Percentiles rank a stretch among this genome's conserved stretches.
Evolutionary conservation across 306 rosid genomes (phyloP).

Genomic region (Vigna unguiculata): DNA sequence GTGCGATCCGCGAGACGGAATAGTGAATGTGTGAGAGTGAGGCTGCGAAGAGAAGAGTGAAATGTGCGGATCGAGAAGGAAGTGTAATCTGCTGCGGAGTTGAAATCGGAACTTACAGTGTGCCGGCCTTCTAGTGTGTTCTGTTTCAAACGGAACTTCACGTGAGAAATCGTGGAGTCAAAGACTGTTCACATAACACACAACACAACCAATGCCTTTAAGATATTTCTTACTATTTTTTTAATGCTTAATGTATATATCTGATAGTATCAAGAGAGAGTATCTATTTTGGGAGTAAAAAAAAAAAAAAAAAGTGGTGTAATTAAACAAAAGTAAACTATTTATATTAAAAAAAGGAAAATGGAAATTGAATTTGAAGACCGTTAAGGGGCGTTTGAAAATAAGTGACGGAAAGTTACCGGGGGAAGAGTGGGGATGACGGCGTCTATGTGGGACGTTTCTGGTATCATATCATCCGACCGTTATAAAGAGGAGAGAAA

Average conservation of each 20-base stretch:
- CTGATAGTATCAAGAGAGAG: background rate
- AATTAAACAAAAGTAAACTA: background rate
- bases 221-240: slow-evolving; percentile 34
- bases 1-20: slow-evolving; percentile 28
- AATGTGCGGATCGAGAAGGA: slow-evolving; percentile 58
- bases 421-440: slow-evolving; percentile 41
- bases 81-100: slow-evolving; percentile 35
- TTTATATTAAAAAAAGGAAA: background rate
- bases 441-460: slow-evolving; percentile 60
- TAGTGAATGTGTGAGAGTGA: background rate
- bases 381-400: slow-evolving; percentile 60
- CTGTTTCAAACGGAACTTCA: slow-evolving; percentile 43
- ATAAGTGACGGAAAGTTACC: slow-evolving; percentile 41
- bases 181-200: slow-evolving; percentile 40
- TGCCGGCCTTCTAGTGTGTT: slow-evolving; percentile 54
- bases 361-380: slow-evolving; percentile 39
- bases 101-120: slow-evolving; percentile 52
- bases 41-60: slow-evolving; percentile 27
- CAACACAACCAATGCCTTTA: slow-evolving; percentile 34
- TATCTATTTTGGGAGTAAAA: slow-evolving; percentile 41
- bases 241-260: slow-evolving; percentile 20
- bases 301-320: slow-evolving; percentile 4
- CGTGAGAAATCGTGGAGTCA: slow-evolving; percentile 47
- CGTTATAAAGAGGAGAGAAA: slow-evolving; percentile 64
- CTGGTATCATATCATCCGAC: slow-evolving; percentile 58